phyloP scores from a whole-genome alignment of 176 grass and related monocot species.

The Rhipidocladum racemiflorum region DNA sequence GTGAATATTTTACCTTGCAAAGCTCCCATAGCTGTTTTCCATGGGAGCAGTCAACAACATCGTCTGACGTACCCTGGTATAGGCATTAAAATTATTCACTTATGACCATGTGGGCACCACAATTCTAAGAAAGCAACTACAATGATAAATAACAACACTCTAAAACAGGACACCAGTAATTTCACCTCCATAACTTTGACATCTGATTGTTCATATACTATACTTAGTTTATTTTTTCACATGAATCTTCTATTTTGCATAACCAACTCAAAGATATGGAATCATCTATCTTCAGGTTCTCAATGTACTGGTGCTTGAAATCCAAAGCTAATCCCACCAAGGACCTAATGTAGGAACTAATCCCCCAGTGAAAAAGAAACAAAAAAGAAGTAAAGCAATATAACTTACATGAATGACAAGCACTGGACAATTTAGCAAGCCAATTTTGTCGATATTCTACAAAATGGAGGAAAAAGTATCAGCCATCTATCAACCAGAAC shows the following conservation, averaged over 20 bases:
- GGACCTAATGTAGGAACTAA: not conserved
- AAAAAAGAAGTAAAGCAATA: not conserved
- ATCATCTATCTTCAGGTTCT: not conserved
- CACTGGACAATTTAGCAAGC: constrained; percentile 74
- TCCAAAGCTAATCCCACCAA: not conserved
- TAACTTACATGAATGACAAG: constrained; percentile 87
- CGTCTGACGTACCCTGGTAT: constrained; percentile 84
- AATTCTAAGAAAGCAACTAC: constrained; percentile 10
- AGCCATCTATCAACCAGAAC: constrained; percentile 28
- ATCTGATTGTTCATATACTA: not conserved
- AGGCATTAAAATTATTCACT: constrained; percentile 33
- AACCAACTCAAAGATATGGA: not conserved
- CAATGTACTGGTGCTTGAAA: constrained; percentile 10
- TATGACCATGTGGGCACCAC: constrained; percentile 2
- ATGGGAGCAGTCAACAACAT: constrained; percentile 92
- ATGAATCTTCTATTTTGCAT: not conserved
- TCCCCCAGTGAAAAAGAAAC: not conserved
- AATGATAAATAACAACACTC: constrained; percentile 8
- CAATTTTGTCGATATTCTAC: constrained; percentile 86
- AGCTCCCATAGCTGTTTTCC: constrained; percentile 96
- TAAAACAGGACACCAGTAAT: constrained; percentile 2
- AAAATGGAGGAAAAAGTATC: constrained; percentile 24
- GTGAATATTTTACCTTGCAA: constrained; percentile 90
- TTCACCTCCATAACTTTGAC: constrained; percentile 5
- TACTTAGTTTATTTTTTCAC: not conserved